Evolutionary conservation across 805 yeast genomes (phyloP).

Genomic region (Debaryomyces hansenii): DNA sequence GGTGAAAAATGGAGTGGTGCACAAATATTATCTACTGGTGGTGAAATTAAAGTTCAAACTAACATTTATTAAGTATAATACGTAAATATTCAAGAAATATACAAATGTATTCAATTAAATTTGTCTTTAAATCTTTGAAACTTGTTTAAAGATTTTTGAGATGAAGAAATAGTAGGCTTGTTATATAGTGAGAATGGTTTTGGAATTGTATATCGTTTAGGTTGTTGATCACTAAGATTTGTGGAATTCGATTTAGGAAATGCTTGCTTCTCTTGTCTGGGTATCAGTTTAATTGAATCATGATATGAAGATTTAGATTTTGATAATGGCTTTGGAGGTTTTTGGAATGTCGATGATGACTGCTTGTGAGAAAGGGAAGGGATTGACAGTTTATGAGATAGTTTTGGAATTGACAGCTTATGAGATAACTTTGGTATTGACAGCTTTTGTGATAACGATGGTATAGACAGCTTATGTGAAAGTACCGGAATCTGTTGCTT

Average conservation of each 20-base stretch:
- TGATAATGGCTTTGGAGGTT: conserved; percentile 9
- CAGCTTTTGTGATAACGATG: conserved; percentile 12
- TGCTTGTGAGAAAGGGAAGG: not conserved
- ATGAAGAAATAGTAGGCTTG: conserved; percentile 43
- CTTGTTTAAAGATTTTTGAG: conserved; percentile 36
- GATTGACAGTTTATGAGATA: conserved; percentile 6
- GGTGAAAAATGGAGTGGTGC: conserved; percentile 76
- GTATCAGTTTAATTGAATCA: not conserved
- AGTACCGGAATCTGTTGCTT: conserved; percentile 7
- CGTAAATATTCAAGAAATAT: not conserved
- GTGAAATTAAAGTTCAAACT: conserved; percentile 62
- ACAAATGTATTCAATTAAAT: conserved; percentile 17
- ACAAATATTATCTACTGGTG: conserved; percentile 59
- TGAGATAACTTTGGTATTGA: conserved; percentile 7
- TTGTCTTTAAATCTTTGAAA: conserved; percentile 34
- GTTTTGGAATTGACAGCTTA: not conserved
- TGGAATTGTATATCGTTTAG: conserved; percentile 20
- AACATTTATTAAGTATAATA: conserved; percentile 28
- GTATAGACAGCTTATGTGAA: conserved; percentile 15
- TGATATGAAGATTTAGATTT: not conserved
- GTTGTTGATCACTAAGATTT: not conserved
- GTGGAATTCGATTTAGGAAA: not conserved
- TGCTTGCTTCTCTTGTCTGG: not conserved
- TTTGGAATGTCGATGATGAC: conserved; percentile 10
- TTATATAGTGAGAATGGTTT: conserved; percentile 30